A percentile compares a stretch with the other conserved stretches of the same genome.
Evolutionary conservation across 2,329 filamentous ascomycete species (phyloP).

Genomic region (Paraconiothyrium sp.): DNA sequence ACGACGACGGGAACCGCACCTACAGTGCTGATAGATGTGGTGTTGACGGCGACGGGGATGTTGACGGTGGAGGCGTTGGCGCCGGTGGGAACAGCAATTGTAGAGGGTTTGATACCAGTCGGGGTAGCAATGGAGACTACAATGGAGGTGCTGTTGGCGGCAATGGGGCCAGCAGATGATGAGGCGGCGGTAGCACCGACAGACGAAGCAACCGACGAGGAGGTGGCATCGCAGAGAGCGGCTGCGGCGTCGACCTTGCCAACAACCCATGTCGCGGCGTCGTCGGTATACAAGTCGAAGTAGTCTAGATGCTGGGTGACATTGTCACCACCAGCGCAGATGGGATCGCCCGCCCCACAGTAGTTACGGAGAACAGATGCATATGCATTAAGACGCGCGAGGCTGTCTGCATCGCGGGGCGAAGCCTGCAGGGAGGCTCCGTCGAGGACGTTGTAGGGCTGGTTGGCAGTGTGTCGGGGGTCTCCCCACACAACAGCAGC

Average conservation of each 20-base stretch:
- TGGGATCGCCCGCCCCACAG: slow-evolving; percentile 69
- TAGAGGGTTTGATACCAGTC: not conserved
- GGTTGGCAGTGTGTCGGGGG: slow-evolving; percentile 31
- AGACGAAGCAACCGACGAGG: not conserved
- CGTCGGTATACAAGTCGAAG: slow-evolving; percentile 46
- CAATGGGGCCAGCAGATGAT: not conserved
- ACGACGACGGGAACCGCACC: not conserved
- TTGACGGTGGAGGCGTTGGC: not conserved
- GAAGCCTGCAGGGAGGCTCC: slow-evolving; percentile 27
- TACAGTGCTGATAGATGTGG: not conserved
- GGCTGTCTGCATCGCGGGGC: slow-evolving; percentile 25
- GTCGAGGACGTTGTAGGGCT: slow-evolving; percentile 35
- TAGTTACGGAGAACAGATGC: slow-evolving; percentile 67
- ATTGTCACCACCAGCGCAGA: slow-evolving; percentile 70
- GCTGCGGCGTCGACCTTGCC: slow-evolving; percentile 28
- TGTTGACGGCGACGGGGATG: not conserved
- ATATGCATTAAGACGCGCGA: slow-evolving; percentile 33
- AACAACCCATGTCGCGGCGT: slow-evolving; percentile 35
- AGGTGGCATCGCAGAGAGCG: not conserved
- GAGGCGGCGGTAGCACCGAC: not conserved
- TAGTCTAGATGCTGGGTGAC: slow-evolving; percentile 67
- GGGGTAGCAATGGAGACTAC: not conserved
- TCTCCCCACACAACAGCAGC: slow-evolving; percentile 39
- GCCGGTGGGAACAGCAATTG: not conserved
- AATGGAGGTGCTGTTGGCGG: not conserved